Base-by-base conservation (phyloP, 805 yeast genomes). In the Sungouiozyma ichnusensis region DNA sequence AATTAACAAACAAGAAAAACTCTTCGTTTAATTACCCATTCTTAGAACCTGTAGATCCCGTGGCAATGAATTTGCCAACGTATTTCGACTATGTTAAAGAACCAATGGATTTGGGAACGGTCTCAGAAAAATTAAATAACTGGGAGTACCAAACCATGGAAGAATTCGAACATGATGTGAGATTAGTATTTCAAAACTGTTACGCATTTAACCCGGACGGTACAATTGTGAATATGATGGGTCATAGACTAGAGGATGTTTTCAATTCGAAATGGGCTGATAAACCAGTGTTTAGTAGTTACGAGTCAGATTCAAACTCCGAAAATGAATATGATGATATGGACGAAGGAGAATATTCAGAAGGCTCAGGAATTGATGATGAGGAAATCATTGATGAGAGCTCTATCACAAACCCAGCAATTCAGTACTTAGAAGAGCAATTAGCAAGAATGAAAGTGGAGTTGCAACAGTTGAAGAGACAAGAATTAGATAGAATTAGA, bases 181-280 rank as follows among this genome's bases (percentile, higher is more conserved):
- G 85, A 44, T 72, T 87, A 46, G 84, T 92, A 44, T 88, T 92
- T 67, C 69, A 74, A 48, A 90, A 92, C 65, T 90, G 97, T 66
- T 92, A 85, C 61, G 70, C 73, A 14, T 92, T 90, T 68, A 92
- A 92, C 63, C 97, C 98, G 2, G 95, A 84, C 53, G 95, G 96
- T n/a, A 80, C 95, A 4, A 94, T 94, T 38, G 98, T 92, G 32
- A 86, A 88, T 62, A 74, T 77, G 73, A 83, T 92, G 94, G 98
- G 97, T 16, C 95, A 85, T 60, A 74, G 87, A 52, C 68, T 92
- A 43, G 97, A 92, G 63, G 80, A 79, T 20, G 74, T 84, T 2
- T 92, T 90, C 57, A 83, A 86, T 54, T 79, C 83, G 55, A 81
- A 79, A 61, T 90, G 97, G 97, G 73, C 77, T 18, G 87, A 85